phyloP scores from a whole-genome alignment of 352 stramenopile species.

The Phytopythium boreale region DNA sequence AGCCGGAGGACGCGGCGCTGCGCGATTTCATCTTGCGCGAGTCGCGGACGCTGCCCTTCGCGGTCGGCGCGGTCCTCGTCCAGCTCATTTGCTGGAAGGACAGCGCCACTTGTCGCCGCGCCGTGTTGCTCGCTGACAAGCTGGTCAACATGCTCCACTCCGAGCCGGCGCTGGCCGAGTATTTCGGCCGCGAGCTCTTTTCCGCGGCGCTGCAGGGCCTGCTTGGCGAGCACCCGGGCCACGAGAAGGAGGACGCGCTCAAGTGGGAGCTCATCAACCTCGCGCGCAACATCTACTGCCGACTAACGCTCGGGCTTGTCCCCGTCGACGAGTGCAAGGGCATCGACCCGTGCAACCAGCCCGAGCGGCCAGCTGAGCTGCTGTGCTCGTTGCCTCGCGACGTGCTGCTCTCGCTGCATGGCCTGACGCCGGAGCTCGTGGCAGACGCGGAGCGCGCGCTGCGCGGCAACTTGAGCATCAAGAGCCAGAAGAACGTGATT shows the following conservation, averaged over 20 bases:
- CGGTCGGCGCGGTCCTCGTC: constrained; percentile 44
- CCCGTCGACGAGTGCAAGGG: constrained; percentile 81
- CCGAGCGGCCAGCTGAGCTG: constrained; percentile 32
- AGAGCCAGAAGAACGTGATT: constrained; percentile 81
- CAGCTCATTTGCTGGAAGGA: constrained; percentile 76
- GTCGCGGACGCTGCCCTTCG: constrained; percentile 40
- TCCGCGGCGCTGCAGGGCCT: constrained; percentile 49
- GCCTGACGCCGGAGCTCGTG: constrained; percentile 36
- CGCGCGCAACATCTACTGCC: constrained; percentile 80
- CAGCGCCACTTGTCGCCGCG: constrained; percentile 63
- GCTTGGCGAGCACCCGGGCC: constrained; percentile 49
- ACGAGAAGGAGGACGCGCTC: constrained; percentile 76
- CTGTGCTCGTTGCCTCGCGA: constrained; percentile 47
- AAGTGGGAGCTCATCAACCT: constrained; percentile 87
- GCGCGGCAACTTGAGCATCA: constrained; percentile 72
- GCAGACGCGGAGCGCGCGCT: constrained; percentile 49
- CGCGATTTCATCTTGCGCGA: constrained; percentile 62
- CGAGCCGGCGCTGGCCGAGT: constrained; percentile 29
- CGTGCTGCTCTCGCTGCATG: constrained; percentile 58
- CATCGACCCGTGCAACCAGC: constrained; percentile 79
- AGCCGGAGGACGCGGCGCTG: constrained; percentile 48
- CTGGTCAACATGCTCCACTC: constrained; percentile 54
- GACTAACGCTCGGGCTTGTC: constrained; percentile 51
- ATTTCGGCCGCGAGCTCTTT: constrained; percentile 66
- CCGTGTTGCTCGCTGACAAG: constrained; percentile 56